phyloP scores from a whole-genome alignment of 2,329 filamentous ascomycete genomes.

The Fusarium floridanum region DNA sequence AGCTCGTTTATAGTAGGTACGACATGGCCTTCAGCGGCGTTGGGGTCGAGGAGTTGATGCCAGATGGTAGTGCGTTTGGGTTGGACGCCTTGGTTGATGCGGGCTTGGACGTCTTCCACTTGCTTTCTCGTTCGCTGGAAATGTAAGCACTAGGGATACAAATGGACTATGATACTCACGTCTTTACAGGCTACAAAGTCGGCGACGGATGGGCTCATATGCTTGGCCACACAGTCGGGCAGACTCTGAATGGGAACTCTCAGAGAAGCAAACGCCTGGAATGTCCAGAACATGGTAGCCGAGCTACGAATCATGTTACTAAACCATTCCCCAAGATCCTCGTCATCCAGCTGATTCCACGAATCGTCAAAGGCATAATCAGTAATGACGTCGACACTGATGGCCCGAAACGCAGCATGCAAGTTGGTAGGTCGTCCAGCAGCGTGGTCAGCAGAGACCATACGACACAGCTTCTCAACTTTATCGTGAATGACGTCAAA shows the following conservation, averaged over 20 bases:
- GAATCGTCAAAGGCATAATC: conserved; percentile 37
- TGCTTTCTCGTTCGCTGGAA: conserved; percentile 13
- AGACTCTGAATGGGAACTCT: conserved; percentile 6
- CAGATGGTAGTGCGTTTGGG: conserved; percentile 15
- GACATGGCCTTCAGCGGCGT: conserved; percentile 4
- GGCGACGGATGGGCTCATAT: conserved; percentile 14
- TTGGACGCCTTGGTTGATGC: conserved; percentile 10
- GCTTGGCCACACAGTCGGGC: conserved; percentile 6
- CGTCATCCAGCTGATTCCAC: conserved; percentile 26
- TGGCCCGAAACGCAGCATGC: conserved; percentile 25
- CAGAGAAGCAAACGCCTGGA: conserved; percentile 14
- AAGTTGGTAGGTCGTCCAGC: conserved; percentile 14
- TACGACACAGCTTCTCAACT: conserved; percentile 45
- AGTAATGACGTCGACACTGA: conserved; percentile 29
- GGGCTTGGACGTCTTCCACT: conserved; percentile 10
- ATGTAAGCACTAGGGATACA: too few species aligned
- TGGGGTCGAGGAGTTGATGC: conserved; percentile 17
- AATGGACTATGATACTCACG: too few species aligned
- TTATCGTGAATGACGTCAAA: conserved; percentile 51
- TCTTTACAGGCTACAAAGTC: conserved; percentile 8
- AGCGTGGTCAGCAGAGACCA: conserved; percentile 4
- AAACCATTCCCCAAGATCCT: conserved; percentile 30
- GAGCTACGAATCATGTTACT: conserved; percentile 16
- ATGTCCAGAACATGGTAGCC: conserved; percentile 16
- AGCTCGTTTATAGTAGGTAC: conserved; percentile 4